These are phyloP conservation scores for Fusarium euwallaceae DNA, from an alignment of 2,329 filamentous ascomycete genomes.

Conservation along the genomic window DNA sequence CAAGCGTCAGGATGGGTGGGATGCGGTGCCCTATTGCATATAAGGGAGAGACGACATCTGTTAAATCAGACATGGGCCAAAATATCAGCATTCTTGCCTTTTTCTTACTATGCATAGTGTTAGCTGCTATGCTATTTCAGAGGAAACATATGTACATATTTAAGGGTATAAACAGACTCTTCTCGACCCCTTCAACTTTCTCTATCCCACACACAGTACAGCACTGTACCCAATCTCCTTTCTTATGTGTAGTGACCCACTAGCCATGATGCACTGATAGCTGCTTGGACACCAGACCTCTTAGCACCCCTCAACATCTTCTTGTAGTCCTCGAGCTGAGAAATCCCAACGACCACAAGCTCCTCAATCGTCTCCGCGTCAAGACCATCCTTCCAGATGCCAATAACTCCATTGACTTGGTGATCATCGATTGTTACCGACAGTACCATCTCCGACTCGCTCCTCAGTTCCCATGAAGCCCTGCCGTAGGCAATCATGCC, in stretches of 20 bases:
- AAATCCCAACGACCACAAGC: slow-evolving; percentile 9
- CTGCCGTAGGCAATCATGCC: slow-evolving; percentile 11
- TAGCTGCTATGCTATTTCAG: neutral
- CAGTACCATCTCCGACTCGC: slow-evolving; percentile 7
- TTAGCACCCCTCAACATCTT: slow-evolving; percentile 2
- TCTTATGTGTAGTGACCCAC: neutral
- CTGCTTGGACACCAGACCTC: neutral
- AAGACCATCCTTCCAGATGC: slow-evolving; percentile 3
- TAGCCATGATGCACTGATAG: slow-evolving; percentile 4
- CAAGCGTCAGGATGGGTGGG: neutral
- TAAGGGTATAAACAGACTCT: neutral
- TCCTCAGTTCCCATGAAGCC: slow-evolving; percentile 17
- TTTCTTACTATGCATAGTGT: neutral
- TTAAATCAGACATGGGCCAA: neutral
- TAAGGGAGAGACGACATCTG: neutral
- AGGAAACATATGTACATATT: neutral
- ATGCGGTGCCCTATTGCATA: neutral
- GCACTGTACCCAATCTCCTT: neutral
- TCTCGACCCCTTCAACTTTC: neutral
- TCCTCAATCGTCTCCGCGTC: slow-evolving; percentile 4
- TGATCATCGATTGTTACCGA: slow-evolving; percentile 11
- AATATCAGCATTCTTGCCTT: neutral
- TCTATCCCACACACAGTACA: neutral
- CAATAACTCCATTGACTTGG: slow-evolving; percentile 7
- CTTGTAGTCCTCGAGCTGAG: slow-evolving; percentile 12